These are phyloP conservation scores for Ambrosia trifida DNA, from an alignment of 129 eudicot genomes.

Conservation along the genomic window DNA sequence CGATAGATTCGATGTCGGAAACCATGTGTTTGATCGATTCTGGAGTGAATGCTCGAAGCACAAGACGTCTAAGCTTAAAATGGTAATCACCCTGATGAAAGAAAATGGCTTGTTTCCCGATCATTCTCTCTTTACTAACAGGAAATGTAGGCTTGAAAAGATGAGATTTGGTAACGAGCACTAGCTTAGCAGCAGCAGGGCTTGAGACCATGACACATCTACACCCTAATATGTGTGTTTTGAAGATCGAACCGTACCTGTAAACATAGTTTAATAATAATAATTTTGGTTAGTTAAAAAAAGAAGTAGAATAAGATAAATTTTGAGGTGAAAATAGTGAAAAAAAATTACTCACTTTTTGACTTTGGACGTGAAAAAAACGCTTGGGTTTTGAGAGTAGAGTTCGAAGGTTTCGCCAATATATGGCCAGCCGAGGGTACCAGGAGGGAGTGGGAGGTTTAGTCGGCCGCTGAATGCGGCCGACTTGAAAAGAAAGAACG, in stretches of 20 bases:
- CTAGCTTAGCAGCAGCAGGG: constrained; percentile 49
- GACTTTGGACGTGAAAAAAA: constrained; percentile 48
- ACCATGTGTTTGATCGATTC: constrained; percentile 37
- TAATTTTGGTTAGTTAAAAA: not conserved
- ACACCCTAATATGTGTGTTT: constrained; percentile 51
- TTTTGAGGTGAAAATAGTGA: not conserved
- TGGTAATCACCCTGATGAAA: constrained; percentile 52
- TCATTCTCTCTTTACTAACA: constrained; percentile 43
- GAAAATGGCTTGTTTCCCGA: constrained; percentile 50
- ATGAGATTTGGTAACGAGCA: constrained; percentile 43
- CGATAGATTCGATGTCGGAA: constrained; percentile 37
- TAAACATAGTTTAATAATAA: constrained; percentile 3
- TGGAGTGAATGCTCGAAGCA: constrained; percentile 41
- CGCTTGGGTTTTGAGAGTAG: constrained; percentile 46
- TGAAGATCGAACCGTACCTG: constrained; percentile 51
- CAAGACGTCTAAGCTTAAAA: constrained; percentile 45
- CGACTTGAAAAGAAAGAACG: constrained; percentile 24
- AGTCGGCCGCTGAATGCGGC: constrained; percentile 17
- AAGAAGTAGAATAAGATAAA: not conserved
- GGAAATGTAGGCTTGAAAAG: constrained; percentile 57
- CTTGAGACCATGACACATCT: constrained; percentile 50
- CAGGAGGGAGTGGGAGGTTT: constrained; percentile 50
- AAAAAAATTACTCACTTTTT: constrained; percentile 37
- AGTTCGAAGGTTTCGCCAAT: constrained; percentile 52
- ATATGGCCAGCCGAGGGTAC: constrained; percentile 51